A percentile compares a stretch with the other conserved stretches of the same genome.
Evolutionary conservation across 352 stramenopile genomes (phyloP).

Genomic region (Pythium monospermum): DNA sequence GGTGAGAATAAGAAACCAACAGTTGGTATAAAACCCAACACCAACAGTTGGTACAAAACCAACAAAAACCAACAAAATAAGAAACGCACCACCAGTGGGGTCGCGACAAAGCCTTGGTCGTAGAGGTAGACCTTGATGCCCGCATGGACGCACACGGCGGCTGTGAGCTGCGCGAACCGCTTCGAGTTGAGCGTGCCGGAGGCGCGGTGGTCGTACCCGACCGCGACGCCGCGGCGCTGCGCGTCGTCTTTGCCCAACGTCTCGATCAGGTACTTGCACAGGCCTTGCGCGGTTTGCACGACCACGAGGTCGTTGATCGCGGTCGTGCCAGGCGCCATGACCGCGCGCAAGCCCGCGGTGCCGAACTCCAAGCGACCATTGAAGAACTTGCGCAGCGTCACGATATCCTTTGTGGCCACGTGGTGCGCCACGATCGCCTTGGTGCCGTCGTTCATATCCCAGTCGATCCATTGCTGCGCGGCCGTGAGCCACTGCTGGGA

Average conservation of each 20-base stretch:
- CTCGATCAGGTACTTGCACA: conserved; percentile 81
- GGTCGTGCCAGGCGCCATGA: conserved; percentile 84
- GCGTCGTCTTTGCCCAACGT: conserved; percentile 61
- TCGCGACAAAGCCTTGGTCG: conserved; percentile 92
- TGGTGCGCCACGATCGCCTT: conserved; percentile 59
- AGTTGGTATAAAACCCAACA: too few relatives aligned
- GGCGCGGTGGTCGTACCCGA: conserved; percentile 90
- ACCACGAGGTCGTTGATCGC: conserved; percentile 93
- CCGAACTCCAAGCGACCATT: conserved; percentile 86
- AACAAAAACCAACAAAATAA: background rate
- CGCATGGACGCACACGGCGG: conserved; percentile 69
- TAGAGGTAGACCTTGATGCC: conserved; percentile 91
- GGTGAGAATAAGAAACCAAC: background rate
- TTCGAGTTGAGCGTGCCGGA: conserved; percentile 78
- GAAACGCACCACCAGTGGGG: conserved; percentile 86
- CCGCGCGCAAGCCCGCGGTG: conserved; percentile 86
- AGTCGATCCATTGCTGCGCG: conserved; percentile 74
- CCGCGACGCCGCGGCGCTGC: conserved; percentile 74
- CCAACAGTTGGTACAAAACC: too few relatives aligned
- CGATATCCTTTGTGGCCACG: conserved; percentile 46
- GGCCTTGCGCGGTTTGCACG: conserved; percentile 89
- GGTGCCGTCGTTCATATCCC: conserved; percentile 84
- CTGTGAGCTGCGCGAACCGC: conserved; percentile 83
- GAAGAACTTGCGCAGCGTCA: conserved; percentile 67
- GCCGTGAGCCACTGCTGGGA: conserved; percentile 44